A percentile compares a stretch with the other conserved stretches of the same genome.
Conservation (phyloP, 2,329 filamentous ascomycete genomes). For the Alternaria sp. region DNA sequence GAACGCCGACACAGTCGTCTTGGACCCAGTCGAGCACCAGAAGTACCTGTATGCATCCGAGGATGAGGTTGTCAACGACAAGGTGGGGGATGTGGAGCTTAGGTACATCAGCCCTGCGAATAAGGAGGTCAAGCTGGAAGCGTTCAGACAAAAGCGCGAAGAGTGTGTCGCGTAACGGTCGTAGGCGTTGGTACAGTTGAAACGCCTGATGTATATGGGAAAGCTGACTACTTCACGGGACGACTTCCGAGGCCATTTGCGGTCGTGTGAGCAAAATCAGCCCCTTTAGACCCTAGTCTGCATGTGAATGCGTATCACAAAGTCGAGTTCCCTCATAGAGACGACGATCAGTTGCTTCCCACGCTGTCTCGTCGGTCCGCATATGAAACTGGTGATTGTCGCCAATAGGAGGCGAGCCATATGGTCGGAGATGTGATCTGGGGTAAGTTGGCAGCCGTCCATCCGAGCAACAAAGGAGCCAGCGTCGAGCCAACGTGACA, state of each 20-base stretch:
- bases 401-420: constrained; percentile 6
- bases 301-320: background rate
- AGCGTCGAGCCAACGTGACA: background rate
- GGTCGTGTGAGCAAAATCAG: background rate
- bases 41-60: constrained; percentile 49
- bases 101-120: constrained; percentile 40
- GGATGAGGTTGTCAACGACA: constrained; percentile 46
- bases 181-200: background rate
- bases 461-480: background rate
- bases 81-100: constrained; percentile 34
- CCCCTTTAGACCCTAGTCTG: background rate
- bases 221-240: background rate
- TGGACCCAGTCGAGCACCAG: constrained; percentile 54
- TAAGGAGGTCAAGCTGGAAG: constrained; percentile 44
- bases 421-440: constrained; percentile 2
- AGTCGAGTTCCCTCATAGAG: background rate
- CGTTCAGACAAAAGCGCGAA: constrained; percentile 36
- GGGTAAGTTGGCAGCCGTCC: background rate
- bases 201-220: background rate
- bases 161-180: background rate
- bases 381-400: constrained; percentile 1
- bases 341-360: background rate
- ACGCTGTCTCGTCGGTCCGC: constrained; percentile 3
- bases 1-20: constrained; percentile 19
- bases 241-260: background rate